Evolutionary conservation across 805 yeast genomes (phyloP), one percentile per base, ranked within the genome.

Genomic region (Starmera dryadoides): DNA sequence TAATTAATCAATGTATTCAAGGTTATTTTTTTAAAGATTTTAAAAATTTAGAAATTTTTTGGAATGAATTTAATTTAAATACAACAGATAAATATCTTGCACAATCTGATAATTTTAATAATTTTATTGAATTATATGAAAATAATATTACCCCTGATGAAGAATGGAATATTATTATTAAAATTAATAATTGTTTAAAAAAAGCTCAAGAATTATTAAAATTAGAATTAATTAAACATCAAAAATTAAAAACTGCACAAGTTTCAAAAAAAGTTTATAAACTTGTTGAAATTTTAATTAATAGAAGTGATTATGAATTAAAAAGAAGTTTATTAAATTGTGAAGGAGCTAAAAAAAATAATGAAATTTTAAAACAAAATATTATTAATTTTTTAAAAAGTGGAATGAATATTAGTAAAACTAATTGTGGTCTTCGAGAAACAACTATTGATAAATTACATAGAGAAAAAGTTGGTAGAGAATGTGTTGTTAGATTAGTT

Each of bases 391-490:
- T 55, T n/a, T 29, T 55, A 22, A 55, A 55, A 37, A 46, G 41
- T 23, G 58, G 55, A 0, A 19, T 50, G 17, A 45, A 42, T 35
- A 26, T 49, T 16, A 35, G 46, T 15, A 48, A 48, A 19, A 43
- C 48, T 1, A 51, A 49, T 33, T 53, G 53, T 34, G 59, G 59
- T 4, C 35, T 55, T 18, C 37, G 58, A 34, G 59, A 55, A 36
- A 36, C 47, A 0, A 32, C 43, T 0, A 12, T 39, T n/a, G 50
- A 50, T 31, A 49, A 41, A 33, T 28, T 53, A 5, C 39, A 26
- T 15, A 43, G 55, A 18, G 50, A 49, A 37, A 52, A 48, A 29
- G 15, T 42, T 3, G 43, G 42, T 22, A 42, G 58, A 19, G 55
- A 52, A 33, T 52, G 54, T 30, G 41, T 51, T 2, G 37, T 46